These are phyloP conservation scores for Parachaetomium inaequale DNA, from an alignment of 495 filamentous ascomycete species.

Conservation along the genomic window DNA sequence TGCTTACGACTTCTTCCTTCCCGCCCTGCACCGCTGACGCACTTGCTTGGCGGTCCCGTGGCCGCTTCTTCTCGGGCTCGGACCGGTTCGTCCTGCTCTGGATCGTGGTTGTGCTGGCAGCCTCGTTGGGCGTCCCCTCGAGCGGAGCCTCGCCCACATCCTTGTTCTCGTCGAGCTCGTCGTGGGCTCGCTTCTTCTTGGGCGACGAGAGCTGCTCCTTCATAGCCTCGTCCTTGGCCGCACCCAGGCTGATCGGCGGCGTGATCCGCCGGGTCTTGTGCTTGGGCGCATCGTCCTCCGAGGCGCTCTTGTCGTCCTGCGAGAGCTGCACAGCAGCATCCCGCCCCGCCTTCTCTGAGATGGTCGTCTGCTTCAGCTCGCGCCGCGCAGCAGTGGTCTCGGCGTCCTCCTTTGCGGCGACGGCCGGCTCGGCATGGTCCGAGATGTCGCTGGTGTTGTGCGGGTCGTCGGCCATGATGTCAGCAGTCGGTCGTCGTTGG, in stretches of 20 bases:
- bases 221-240: conserved; percentile 35
- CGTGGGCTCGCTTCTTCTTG: conserved; percentile 56
- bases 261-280: conserved; percentile 20
- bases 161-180: conserved; percentile 45
- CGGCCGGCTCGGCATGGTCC: conserved; percentile 26
- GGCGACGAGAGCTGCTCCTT: conserved; percentile 49
- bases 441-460: conserved; percentile 35
- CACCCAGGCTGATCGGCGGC: conserved; percentile 31
- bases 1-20: conserved; percentile 26
- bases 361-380: conserved; percentile 52
- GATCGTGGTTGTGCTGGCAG: conserved; percentile 22
- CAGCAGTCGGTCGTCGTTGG: conserved; percentile 17
- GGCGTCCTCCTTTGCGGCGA: conserved; percentile 44
- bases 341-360: conserved; percentile 45
- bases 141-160: conserved; percentile 40
- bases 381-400: conserved; percentile 53
- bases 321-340: conserved; percentile 9
- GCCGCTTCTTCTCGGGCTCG: conserved; percentile 56
- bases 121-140: conserved; percentile 31
- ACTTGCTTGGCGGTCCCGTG: conserved; percentile 39
- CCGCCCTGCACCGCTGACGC: conserved; percentile 19
- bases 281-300: conserved; percentile 27
- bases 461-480: conserved; percentile 39
- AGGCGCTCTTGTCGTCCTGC: conserved; percentile 25
- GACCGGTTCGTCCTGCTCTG: conserved; percentile 42